Percentiles rank a stretch among this genome's conserved stretches.
Evolutionary conservation across 441 rosid genomes (phyloP).

Genomic region (Metrosideros polymorpha): DNA sequence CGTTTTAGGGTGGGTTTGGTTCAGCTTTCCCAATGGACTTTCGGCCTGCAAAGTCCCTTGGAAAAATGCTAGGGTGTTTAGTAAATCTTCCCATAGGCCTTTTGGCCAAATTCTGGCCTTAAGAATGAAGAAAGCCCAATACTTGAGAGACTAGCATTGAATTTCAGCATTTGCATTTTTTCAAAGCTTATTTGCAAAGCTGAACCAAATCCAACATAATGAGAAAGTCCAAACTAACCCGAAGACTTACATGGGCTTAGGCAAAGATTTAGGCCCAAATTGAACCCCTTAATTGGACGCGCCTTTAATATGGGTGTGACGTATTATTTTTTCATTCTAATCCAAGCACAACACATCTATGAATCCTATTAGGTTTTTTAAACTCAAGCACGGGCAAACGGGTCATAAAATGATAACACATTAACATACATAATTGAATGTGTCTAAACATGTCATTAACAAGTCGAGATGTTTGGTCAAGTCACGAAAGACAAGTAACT

Average conservation of each 20-base stretch:
- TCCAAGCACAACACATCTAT: not conserved
- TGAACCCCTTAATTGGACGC: not conserved
- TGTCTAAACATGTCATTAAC: not conserved
- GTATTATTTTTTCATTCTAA: not conserved
- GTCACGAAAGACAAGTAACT: not conserved
- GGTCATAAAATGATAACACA: not conserved
- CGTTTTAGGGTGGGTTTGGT: no score
- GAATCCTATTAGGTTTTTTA: not conserved
- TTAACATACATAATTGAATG: not conserved
- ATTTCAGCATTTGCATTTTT: no score
- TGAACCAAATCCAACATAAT: no score
- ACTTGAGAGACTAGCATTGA: no score
- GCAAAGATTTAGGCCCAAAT: not conserved
- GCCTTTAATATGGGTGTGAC: not conserved
- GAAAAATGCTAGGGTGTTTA: no score
- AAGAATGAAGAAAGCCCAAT: no score
- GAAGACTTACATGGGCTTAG: not conserved
- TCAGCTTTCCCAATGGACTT: no score
- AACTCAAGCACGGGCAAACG: not conserved
- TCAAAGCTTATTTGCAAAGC: no score
- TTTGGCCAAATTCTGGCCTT: no score
- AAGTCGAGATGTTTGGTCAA: not conserved
- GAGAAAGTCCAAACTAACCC: not conserved
- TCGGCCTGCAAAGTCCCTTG: no score
- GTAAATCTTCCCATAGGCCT: no score